These are phyloP conservation scores for Fonsecaea monophora DNA, from an alignment of 2,329 filamentous ascomycete species.

Conservation along the genomic window DNA sequence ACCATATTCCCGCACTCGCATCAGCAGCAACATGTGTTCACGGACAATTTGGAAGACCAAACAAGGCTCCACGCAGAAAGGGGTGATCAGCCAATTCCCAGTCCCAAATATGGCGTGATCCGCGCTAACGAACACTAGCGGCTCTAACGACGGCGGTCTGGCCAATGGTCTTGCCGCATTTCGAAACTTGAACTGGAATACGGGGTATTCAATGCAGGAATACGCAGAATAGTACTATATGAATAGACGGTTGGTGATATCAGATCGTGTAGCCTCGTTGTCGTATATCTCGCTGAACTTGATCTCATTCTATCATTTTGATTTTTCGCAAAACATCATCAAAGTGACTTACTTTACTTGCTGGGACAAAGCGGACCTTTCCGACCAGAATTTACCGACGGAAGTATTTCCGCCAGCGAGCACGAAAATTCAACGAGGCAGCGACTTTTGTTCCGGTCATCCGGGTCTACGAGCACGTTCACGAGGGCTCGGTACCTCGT, in stretches of 20 bases:
- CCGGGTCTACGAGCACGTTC: too few species aligned
- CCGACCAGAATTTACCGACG: not conserved
- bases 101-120: not conserved
- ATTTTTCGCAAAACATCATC: not conserved
- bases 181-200: not conserved
- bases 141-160: not conserved
- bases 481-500: too few species aligned
- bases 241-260: too few species aligned
- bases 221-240: not conserved
- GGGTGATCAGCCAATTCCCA: not conserved
- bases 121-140: constrained; percentile 4
- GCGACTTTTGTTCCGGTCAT: too few species aligned
- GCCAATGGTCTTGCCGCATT: not conserved
- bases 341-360: too few species aligned
- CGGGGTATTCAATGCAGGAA: constrained; percentile 3
- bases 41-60: not conserved
- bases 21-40: not conserved
- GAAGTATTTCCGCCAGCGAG: not conserved
- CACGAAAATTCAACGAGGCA: too few species aligned
- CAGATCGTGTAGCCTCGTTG: too few species aligned
- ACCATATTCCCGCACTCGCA: not conserved
- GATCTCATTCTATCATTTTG: not conserved
- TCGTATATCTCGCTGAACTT: not conserved
- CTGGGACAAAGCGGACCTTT: too few species aligned
- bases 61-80: not conserved